phyloP scores from a whole-genome alignment of 2,329 filamentous ascomycete species.

The Phyllosticta paracitricarpa region DNA sequence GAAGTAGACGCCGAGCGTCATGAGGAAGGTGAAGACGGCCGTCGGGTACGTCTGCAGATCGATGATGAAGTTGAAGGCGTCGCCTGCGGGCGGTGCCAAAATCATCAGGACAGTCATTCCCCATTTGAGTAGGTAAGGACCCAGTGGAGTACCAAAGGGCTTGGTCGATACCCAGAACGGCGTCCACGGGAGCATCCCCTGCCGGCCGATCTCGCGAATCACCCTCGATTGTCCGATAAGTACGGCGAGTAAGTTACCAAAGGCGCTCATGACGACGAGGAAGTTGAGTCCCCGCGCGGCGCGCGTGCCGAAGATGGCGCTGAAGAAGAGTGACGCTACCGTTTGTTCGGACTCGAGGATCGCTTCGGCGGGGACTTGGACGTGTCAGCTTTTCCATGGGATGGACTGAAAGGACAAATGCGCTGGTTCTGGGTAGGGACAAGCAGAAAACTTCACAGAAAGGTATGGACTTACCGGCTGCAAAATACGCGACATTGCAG shows the following conservation, averaged over 20 bases:
- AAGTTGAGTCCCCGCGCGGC: constrained; percentile 42
- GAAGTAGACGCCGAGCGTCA: constrained; percentile 49
- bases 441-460: too few relatives aligned
- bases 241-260: constrained; percentile 55
- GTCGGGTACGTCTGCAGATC: constrained; percentile 61
- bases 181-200: constrained; percentile 59
- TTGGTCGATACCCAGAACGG: constrained; percentile 51
- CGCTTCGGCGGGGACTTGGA: constrained; percentile 51
- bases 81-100: constrained; percentile 50
- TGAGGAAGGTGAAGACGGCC: constrained; percentile 47
- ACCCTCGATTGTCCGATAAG: constrained; percentile 22
- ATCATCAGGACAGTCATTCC: constrained; percentile 60
- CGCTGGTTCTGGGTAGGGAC: constrained; percentile 17
- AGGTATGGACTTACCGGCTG: constrained; percentile 35
- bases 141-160: constrained; percentile 58
- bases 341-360: constrained; percentile 57
- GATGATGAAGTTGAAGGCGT: constrained; percentile 63
- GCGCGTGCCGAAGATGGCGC: constrained; percentile 47
- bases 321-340: constrained; percentile 59
- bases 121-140: constrained; percentile 58
- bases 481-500: constrained; percentile 53
- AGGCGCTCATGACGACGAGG: constrained; percentile 56
- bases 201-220: constrained; percentile 34
- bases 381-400: constrained; percentile 5
- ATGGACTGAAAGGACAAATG: constrained; percentile 19